A percentile compares a stretch with the other conserved stretches of the same genome.
phyloP scores from a whole-genome alignment of 306 rosid genomes.

The Quercus alba region DNA sequence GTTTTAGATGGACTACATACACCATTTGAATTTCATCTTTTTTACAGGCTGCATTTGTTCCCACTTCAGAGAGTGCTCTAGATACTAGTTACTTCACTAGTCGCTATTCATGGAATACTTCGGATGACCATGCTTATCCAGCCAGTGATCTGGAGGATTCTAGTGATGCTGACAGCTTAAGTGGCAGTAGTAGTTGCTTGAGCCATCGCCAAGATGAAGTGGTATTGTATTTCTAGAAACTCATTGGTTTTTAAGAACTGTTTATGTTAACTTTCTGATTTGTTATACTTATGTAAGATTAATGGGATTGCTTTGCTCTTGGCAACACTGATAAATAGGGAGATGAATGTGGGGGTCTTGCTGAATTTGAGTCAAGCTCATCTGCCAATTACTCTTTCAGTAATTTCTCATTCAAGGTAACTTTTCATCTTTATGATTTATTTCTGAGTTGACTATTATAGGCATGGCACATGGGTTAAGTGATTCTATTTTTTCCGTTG shows the following conservation, averaged over 20 bases:
- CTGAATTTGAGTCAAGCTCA: conserved; percentile 84
- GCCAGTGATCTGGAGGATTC: conserved; percentile 80
- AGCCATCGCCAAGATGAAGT: conserved; percentile 96
- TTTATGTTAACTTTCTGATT: neutral
- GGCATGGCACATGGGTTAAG: neutral
- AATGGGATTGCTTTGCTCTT: conserved; percentile 33
- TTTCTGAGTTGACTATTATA: conserved; percentile 10
- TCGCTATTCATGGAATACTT: conserved; percentile 88
- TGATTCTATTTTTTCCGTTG: neutral
- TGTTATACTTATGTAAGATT: neutral
- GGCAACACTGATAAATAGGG: conserved; percentile 47
- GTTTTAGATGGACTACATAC: conserved; percentile 2
- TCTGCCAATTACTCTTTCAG: conserved; percentile 90
- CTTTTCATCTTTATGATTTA: neutral
- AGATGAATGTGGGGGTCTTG: conserved; percentile 90
- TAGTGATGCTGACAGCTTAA: conserved; percentile 89
- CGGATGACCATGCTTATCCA: conserved; percentile 58
- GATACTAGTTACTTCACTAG: conserved; percentile 96
- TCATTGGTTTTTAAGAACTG: neutral
- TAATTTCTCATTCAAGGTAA: conserved; percentile 97
- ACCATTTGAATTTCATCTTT: conserved; percentile 3
- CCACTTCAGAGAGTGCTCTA: conserved; percentile 86
- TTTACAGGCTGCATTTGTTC: conserved; percentile 98
- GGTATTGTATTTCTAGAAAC: conserved; percentile 45
- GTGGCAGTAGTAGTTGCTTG: conserved; percentile 88